Base-by-base conservation (phyloP, 768 basidiomycete genomes). In the Amyloporia xantha region DNA sequence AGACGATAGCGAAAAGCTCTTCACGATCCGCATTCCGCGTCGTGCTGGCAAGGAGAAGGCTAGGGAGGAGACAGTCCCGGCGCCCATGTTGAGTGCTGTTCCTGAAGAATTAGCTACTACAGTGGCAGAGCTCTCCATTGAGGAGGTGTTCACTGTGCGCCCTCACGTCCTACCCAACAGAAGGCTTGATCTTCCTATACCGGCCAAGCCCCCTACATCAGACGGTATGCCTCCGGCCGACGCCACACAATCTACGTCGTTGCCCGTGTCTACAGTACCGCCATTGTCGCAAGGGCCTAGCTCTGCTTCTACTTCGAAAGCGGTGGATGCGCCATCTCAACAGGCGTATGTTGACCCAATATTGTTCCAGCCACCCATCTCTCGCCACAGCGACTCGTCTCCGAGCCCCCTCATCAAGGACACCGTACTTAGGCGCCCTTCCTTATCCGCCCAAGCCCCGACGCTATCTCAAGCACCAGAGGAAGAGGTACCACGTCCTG, bases 91-190 rank as follows among this genome's bases (percentile, higher is more conserved):
- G 21, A 48, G 41, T n/a, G 49, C 26, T 5, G 41, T 55, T 17
- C 56, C 61, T 21, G 55, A 59, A 35, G 57, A 58, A 25, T 37
- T 60, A 3, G 52, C 60, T 9, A 56, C 64, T 3, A 60, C 66
- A 3, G 57, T 57, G 9, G 64, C 63, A 39, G 74, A 75, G 50
- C 62, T 67, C 15, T 66, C 70, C 12, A 61, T 74, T 42, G 79
- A 82, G 53, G 80, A 81, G 28, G 70, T 77, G 24, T 81, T 81
- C 57, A 77, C 72, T 26, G 77, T 81, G n/a, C 66, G 74, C 48
- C 77, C 78, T 2, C 70, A 71, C 28, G 66, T 76, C 44, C 73
- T 71, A 24, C 62, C 68, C 12, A 66, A 67, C 43, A 66, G 68
- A 28, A 62, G 57, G 21, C 28, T 58, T 13, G 52, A 52, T 23